Conservation (phyloP, 73 alveolate species). For the Paramecium primaurelia region DNA sequence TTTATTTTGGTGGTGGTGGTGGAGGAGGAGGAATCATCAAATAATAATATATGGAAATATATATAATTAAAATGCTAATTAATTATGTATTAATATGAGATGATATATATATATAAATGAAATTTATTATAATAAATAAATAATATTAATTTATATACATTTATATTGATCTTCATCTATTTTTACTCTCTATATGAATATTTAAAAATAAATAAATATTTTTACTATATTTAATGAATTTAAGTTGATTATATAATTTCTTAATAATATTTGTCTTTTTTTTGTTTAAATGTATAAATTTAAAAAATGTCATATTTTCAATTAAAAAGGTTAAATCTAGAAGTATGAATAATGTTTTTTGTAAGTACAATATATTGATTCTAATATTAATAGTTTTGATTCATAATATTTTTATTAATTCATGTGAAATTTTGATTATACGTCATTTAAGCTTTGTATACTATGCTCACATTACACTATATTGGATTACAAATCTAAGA, state of each 20-base stretch:
- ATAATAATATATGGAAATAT: not conserved
- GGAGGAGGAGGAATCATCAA: constrained; percentile 42
- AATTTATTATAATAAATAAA: too few relatives aligned
- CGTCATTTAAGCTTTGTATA: constrained; percentile 28
- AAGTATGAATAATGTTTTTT: not conserved
- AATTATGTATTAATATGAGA: not conserved
- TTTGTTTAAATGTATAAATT: not conserved
- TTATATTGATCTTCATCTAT: not conserved
- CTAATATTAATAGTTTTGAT: not conserved
- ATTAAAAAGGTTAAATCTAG: not conserved
- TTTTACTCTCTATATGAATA: too few relatives aligned
- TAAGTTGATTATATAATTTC: not conserved
- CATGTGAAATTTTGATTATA: not conserved
- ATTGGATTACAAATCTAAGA: not conserved
- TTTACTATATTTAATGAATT: not conserved
- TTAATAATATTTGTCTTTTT: not conserved
- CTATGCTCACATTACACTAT: not conserved
- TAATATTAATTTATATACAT: too few relatives aligned
- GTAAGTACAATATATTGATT: not conserved
- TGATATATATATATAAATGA: too few relatives aligned
- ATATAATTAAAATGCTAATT: not conserved
- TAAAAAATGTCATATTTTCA: not conserved
- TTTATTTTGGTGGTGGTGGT: constrained; percentile 7
- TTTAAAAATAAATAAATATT: not conserved
- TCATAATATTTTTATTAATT: not conserved